These are phyloP conservation scores for Eutreptiella sp. DNA, from an alignment of 208 protist species.

Conservation along the genomic window DNA sequence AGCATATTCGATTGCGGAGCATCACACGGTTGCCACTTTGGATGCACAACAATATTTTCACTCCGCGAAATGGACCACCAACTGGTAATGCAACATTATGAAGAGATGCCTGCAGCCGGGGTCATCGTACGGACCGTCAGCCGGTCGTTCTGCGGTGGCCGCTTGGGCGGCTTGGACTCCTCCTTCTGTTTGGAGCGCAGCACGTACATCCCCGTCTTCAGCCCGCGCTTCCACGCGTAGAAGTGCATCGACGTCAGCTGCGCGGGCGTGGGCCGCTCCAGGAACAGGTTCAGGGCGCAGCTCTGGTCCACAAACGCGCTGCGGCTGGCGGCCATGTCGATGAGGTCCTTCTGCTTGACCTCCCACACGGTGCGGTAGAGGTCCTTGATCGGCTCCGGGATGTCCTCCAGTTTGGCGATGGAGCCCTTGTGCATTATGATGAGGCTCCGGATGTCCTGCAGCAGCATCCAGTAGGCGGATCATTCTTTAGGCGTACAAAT, in stretches of 20 bases:
- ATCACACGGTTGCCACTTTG: no score
- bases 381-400: slow-evolving; percentile 88
- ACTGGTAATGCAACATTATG: no score
- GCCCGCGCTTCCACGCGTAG: slow-evolving; percentile 93
- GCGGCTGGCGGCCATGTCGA: slow-evolving; percentile 97
- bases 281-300: slow-evolving; percentile 97
- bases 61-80: no score
- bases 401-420: slow-evolving; percentile 81
- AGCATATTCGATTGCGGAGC: no score
- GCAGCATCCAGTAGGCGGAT: no score
- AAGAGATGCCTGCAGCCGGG: no score
- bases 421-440: slow-evolving; percentile 93
- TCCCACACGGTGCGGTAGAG: slow-evolving; percentile 99
- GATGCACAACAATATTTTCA: no score
- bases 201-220: slow-evolving; percentile 99
- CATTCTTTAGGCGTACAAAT: no score
- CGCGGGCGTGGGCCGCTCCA: slow-evolving; percentile 81
- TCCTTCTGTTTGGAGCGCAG: no score
- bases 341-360: slow-evolving; percentile 90
- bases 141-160: no score
- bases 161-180: no score
- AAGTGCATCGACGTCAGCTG: slow-evolving; percentile 99
- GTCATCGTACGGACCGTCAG: no score
- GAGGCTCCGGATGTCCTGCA: slow-evolving; percentile 81
- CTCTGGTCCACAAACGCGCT: slow-evolving; percentile 98